A percentile compares a stretch with the other conserved stretches of the same genome.
Evolutionary conservation across 352 stramenopile genomes (phyloP).

Genomic region (Discostella stelligera): DNA sequence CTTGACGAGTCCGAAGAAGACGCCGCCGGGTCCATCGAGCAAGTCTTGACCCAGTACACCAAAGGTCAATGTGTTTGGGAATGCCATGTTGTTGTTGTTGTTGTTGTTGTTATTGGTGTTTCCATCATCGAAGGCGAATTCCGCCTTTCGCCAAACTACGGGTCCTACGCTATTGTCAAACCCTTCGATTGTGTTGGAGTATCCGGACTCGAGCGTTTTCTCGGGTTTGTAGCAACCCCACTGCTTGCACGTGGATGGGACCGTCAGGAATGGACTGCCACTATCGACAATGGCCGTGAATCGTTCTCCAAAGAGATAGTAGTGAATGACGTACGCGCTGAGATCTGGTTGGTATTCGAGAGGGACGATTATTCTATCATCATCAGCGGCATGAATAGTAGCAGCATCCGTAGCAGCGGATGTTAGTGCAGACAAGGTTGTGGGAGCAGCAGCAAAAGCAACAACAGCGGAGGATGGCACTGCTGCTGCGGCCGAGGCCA

Average conservation of each 20-base stretch:
- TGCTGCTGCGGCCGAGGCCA: background rate
- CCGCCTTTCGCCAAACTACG: slow-evolving; percentile 55
- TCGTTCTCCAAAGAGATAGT: slow-evolving; percentile 39
- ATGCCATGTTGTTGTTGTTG: background rate
- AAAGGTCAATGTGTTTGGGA: slow-evolving; percentile 50
- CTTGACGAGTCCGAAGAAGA: slow-evolving; percentile 66
- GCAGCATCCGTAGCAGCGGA: background rate
- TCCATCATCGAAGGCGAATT: slow-evolving; percentile 53
- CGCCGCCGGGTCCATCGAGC: slow-evolving; percentile 50
- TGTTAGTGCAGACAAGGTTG: background rate
- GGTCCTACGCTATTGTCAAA: slow-evolving; percentile 65
- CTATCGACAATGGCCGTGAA: slow-evolving; percentile 61
- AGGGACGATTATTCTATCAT: slow-evolving; percentile 12
- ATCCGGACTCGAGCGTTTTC: slow-evolving; percentile 28
- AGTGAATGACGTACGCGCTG: slow-evolving; percentile 41
- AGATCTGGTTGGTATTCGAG: slow-evolving; percentile 36
- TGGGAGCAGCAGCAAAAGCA: background rate
- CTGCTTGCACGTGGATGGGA: slow-evolving; percentile 52
- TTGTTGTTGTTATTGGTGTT: background rate
- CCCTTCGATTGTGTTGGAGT: slow-evolving; percentile 52
- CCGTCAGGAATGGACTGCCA: slow-evolving; percentile 60
- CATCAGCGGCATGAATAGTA: background rate
- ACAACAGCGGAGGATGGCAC: background rate
- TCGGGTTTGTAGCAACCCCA: slow-evolving; percentile 56
- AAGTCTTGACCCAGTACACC: slow-evolving; percentile 51